phyloP scores from a whole-genome alignment of 331 rosid genomes.

The Pyracantha coccinea region DNA sequence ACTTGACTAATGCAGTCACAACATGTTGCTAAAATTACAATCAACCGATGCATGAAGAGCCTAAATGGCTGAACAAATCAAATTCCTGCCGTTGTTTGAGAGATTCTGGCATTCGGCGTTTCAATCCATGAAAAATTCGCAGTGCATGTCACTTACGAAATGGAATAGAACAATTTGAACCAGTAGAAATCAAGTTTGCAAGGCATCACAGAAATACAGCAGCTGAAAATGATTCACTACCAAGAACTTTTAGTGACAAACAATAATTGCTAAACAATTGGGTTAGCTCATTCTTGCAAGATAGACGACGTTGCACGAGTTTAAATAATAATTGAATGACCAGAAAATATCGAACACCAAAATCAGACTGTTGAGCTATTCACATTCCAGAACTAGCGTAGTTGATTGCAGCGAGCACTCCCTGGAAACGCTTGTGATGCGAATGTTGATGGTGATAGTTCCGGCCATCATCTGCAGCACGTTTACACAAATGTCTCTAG shows the following conservation, averaged over 20 bases:
- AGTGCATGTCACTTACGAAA: background rate
- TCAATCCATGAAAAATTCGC: background rate
- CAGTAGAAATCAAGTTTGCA: background rate
- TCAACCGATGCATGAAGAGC: background rate
- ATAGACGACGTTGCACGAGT: constrained; percentile 19
- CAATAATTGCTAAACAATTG: constrained; percentile 28
- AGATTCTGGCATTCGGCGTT: too few relatives aligned
- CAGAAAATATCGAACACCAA: constrained; percentile 12
- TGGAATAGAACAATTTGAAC: background rate
- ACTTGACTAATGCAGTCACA: background rate
- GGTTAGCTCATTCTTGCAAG: constrained; percentile 19
- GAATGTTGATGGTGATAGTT: constrained; percentile 22
- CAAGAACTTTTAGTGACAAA: constrained; percentile 21
- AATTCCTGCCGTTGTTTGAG: background rate
- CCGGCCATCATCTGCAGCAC: constrained; percentile 15
- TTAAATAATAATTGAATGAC: constrained; percentile 18
- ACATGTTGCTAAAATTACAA: background rate
- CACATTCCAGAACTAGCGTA: constrained; percentile 10
- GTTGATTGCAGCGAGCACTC: constrained; percentile 13
- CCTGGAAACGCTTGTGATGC: constrained; percentile 11
- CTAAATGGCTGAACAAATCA: background rate
- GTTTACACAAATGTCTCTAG: constrained; percentile 7
- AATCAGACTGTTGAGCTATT: constrained; percentile 6
- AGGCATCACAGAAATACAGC: constrained; percentile 7
- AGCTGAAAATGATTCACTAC: constrained; percentile 11